phyloP scores from a whole-genome alignment of 805 yeast species.

The Millerozyma acaciae region DNA sequence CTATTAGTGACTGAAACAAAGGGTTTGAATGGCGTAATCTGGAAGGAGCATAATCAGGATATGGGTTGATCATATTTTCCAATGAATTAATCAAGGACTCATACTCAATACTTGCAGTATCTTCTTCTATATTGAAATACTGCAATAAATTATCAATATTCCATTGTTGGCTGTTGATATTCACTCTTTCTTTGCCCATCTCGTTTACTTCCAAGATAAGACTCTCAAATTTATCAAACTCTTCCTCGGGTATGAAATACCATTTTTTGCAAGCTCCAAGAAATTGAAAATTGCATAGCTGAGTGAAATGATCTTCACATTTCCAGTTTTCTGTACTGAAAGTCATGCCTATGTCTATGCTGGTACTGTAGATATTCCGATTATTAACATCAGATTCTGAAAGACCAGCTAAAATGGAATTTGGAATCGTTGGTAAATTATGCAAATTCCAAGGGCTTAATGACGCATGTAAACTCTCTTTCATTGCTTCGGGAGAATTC shows the following conservation, averaged over 20 bases:
- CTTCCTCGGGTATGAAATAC: constrained; percentile 61
- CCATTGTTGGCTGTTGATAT: constrained; percentile 20
- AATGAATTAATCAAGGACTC: constrained; percentile 27
- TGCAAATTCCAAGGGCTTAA: constrained; percentile 56
- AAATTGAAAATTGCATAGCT: constrained; percentile 50
- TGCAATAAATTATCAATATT: constrained; percentile 15
- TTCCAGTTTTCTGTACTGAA: constrained; percentile 56
- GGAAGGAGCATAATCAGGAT: constrained; percentile 15
- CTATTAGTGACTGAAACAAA: constrained; percentile 21
- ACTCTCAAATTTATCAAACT: constrained; percentile 48
- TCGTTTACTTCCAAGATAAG: constrained; percentile 23
- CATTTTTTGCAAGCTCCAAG: constrained; percentile 54
- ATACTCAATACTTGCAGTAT: constrained; percentile 13
- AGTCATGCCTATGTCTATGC: constrained; percentile 49
- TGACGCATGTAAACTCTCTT: constrained; percentile 16
- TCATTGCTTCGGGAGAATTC: constrained; percentile 18
- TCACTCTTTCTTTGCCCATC: constrained; percentile 9
- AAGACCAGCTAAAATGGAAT: constrained; percentile 44
- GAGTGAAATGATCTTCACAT: constrained; percentile 58
- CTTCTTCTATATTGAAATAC: constrained; percentile 13
- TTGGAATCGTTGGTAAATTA: constrained; percentile 47
- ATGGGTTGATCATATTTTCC: constrained; percentile 28
- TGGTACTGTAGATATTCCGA: constrained; percentile 40
- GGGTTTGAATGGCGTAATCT: constrained; percentile 28
- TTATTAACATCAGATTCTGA: constrained; percentile 42